These are phyloP conservation scores for Bolboschoenoplectus hybrid DNA, from an alignment of 202 grass and related monocot genomes.

Conservation along the genomic window DNA sequence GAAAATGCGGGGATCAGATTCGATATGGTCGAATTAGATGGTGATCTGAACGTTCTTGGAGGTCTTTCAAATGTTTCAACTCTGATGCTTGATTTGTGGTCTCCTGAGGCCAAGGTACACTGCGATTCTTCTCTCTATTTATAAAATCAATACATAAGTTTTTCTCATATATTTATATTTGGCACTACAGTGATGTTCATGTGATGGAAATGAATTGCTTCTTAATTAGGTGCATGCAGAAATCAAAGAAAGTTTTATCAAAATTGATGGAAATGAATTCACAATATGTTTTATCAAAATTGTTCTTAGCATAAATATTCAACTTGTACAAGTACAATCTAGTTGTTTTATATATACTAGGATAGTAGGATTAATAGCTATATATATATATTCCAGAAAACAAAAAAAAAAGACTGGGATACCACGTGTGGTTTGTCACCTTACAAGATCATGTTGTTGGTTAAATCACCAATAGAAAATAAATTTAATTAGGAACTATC, in stretches of 20 bases:
- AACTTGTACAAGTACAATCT: no score
- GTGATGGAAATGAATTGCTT: neutral
- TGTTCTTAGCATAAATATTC: no score
- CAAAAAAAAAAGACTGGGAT: no score
- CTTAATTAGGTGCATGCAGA: neutral
- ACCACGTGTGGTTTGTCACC: neutral
- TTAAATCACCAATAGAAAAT: neutral
- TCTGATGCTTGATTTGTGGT: neutral
- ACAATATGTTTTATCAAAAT: no score
- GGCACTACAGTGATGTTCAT: neutral
- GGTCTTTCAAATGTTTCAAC: constrained; percentile 16
- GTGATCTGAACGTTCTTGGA: neutral
- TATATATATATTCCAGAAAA: no score
- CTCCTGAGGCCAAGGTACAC: neutral
- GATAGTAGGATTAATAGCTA: no score
- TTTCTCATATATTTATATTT: neutral
- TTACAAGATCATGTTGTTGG: neutral
- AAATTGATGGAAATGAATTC: no score
- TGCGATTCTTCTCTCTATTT: neutral
- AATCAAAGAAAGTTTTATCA: no score
- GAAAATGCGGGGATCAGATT: neutral
- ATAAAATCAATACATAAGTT: neutral
- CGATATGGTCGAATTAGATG: neutral
- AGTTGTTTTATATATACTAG: no score
- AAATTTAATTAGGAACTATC: neutral